Base-by-base conservation (phyloP, 768 basidiomycete species). In the Pluteus cervinus region DNA sequence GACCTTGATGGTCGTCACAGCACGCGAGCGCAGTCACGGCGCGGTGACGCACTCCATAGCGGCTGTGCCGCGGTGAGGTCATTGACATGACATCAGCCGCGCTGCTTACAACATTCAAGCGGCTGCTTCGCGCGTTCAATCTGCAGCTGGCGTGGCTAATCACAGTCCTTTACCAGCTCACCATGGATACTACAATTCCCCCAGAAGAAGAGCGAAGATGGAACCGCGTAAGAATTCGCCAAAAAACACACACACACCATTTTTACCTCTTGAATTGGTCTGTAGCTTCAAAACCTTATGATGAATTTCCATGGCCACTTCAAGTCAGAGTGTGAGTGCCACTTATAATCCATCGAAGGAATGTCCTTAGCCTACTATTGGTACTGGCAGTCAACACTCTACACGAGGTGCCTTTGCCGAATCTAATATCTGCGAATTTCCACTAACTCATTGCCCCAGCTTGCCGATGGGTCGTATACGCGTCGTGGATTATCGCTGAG, bases 401-500 rank as follows among this genome's bases (percentile, higher is more conserved):
- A 12, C 70, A 71, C 45, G 60, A 71, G 44, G 72, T 69, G 36
- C 16, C 44, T 29, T 24, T 23, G 15, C 36, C 38, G 4, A 24
- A 15, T 18, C 24, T 23, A 9, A 12, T 2, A 17, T 20, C 33
- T 12, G 24, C 21, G 32, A 18, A 33, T 22, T 25, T 22, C 14
- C 32, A n/a, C 21, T 24, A 11, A 17, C 25, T 14, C 15, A 33
- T 15, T 17, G 14, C 33, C 20, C 12, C 21, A 77, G 75, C 55
- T 73, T 2, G 69, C 74, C 26, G 75, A 79, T 50, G 73, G 73
- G 8, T 69, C 72, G 2, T 76, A 69, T 51, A 57, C 49, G 28
- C 52, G 56, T 23, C 58, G 56, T n/a, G 71, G 71, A 12, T 54
- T 74, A 47, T 64, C 60, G 5, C 57, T 76, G 8, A 31, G 47